Conservation (phyloP, 2,329 filamentous ascomycete genomes). For the Elsinoe australis region DNA sequence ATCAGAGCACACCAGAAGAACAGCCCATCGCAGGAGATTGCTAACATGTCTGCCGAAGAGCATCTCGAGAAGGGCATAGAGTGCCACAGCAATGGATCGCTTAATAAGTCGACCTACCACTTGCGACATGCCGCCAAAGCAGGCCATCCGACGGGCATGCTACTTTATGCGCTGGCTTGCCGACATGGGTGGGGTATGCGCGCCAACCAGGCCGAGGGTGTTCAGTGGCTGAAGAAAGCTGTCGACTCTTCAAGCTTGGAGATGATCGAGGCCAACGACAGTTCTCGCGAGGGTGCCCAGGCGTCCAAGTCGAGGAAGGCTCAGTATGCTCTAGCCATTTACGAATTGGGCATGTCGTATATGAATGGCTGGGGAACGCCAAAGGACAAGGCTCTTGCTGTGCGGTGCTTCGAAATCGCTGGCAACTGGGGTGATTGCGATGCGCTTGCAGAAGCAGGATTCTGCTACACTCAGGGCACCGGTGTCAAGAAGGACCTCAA, state of each 20-base stretch:
- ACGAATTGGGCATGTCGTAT: conserved; percentile 91
- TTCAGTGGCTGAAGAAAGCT: conserved; percentile 85
- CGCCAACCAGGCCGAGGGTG: conserved; percentile 79
- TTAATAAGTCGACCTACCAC: conserved; percentile 95
- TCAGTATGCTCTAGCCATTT: conserved; percentile 90
- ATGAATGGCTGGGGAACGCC: conserved; percentile 98
- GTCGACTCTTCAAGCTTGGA: conserved; percentile 77
- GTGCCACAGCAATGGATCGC: conserved; percentile 75
- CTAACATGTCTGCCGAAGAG: conserved; percentile 73
- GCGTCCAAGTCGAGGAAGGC: conserved; percentile 79
- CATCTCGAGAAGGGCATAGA: conserved; percentile 86
- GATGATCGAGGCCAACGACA: conserved; percentile 70
- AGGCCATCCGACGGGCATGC: conserved; percentile 86
- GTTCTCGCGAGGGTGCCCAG: conserved; percentile 27
- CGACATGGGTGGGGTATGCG: conserved; percentile 98
- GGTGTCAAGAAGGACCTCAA: conserved; percentile 95
- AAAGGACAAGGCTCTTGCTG: conserved; percentile 77
- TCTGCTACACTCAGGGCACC: conserved; percentile 88
- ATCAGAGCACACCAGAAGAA: conserved; percentile 37
- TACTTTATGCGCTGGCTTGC: conserved; percentile 89
- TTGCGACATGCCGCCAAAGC: conserved; percentile 79
- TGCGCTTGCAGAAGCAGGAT: conserved; percentile 86
- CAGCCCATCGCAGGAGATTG: conserved; percentile 26
- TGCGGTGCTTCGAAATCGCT: conserved; percentile 94
- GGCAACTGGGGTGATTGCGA: conserved; percentile 93